phyloP scores from a whole-genome alignment of 2,329 filamentous ascomycete genomes.

The Penicillium sp. region DNA sequence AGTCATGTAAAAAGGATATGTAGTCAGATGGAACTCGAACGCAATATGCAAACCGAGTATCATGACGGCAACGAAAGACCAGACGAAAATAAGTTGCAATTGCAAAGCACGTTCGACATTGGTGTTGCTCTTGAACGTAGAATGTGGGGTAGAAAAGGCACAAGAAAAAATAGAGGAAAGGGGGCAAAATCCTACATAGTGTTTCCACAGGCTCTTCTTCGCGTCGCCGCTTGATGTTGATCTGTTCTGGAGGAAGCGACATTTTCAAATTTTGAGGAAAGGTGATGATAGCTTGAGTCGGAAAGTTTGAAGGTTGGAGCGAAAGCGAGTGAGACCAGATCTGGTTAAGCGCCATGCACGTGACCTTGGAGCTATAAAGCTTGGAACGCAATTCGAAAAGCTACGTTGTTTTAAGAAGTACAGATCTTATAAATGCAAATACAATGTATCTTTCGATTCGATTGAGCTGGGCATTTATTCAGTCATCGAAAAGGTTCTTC shows the following conservation, averaged over 20 bases:
- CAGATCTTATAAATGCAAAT: no score
- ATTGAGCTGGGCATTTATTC: not conserved
- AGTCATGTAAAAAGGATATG: not conserved
- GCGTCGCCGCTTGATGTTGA: slow-evolving; percentile 58
- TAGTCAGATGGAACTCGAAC: no score
- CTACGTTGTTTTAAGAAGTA: no score
- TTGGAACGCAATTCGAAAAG: no score
- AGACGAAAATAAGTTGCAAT: not conserved
- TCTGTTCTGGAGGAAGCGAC: slow-evolving; percentile 51
- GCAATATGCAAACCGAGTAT: not conserved
- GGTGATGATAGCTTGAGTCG: not conserved
- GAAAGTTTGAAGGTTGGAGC: not conserved
- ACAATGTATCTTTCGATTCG: no score
- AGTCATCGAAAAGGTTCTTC: slow-evolving; percentile 56
- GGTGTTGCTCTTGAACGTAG: slow-evolving; percentile 3
- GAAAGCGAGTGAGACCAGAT: not conserved
- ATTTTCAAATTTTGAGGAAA: slow-evolving; percentile 27
- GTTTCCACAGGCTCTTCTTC: slow-evolving; percentile 59
- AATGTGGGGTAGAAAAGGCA: slow-evolving; percentile 19
- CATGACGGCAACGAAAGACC: not conserved
- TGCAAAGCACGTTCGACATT: not conserved
- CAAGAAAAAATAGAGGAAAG: slow-evolving; percentile 13
- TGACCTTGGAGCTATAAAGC: not conserved
- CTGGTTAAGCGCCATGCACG: not conserved
- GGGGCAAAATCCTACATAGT: slow-evolving; percentile 42